Base-by-base conservation (phyloP, 148 eudicot genomes). In the Rhododendron simsii region DNA sequence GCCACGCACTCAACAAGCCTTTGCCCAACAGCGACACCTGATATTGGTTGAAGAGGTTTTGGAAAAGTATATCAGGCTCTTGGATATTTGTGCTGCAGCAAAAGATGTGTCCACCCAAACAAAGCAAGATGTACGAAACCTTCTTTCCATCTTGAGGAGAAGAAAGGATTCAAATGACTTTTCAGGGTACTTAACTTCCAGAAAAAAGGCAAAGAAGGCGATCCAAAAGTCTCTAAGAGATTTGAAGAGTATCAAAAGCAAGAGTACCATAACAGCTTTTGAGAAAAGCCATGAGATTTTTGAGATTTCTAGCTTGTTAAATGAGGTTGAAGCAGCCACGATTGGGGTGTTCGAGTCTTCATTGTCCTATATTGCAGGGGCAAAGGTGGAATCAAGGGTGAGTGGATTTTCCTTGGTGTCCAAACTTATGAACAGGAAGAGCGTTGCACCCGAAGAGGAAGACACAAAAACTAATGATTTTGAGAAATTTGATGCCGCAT, bases 131-230 rank as follows among this genome's bases (percentile, higher is more conserved):
- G 83, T 92, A 23, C 89, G 87, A 82, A 85, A 74, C 65, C 59
- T 92, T 80, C 90, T 90, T 51, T 90, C 94, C 73, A 55, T 59
- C 7, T 50, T 91, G 6, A 88, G 92, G 30, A 91, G 94, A 85
- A 88, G 86, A 55, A 83, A 87, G 79, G 89, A 89, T 86, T 74
- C 65, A 10, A 85, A 35, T 78, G 87, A 87, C 63, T 86, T 87
- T 61, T 77, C 18, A 20, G 77, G 76, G 5, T 92, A 90, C 63
- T 53, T 86, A 9, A 82, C 85, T 53, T 86, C 86, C 3, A 89
- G 92, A 84, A 90, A 86, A 86, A 81, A 82, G 44, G 78, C 84
- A 57, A 89, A 85, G 88, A 90, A 91, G 73, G 76, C 35, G 2
- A 65, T 89, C 39, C 86, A 83, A 50, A 91, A 83, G 86, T 88